These are phyloP conservation scores for Trichodelitschia bisporula DNA, from an alignment of 495 filamentous ascomycete species.

Conservation along the genomic window DNA sequence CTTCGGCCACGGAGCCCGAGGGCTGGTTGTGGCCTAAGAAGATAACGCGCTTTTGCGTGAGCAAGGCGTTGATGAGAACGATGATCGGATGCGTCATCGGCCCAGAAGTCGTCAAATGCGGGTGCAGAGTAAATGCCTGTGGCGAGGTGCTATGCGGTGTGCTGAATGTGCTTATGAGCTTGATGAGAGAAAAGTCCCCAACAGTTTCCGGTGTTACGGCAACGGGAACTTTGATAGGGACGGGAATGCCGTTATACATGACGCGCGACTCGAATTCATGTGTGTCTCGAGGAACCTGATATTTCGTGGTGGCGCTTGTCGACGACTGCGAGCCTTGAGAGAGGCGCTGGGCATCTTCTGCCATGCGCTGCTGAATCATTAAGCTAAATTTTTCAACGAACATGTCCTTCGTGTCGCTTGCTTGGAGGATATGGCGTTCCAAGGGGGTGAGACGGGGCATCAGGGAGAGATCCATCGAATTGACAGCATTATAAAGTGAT, in stretches of 20 bases:
- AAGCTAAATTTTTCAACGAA: constrained; percentile 95
- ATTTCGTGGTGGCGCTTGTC: constrained; percentile 17
- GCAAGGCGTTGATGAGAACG: constrained; percentile 52
- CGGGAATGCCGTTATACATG: constrained; percentile 80
- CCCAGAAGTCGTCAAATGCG: constrained; percentile 83
- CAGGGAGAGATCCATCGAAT: constrained; percentile 85
- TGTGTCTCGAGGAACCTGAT: constrained; percentile 66
- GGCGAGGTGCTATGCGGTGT: constrained; percentile 52
- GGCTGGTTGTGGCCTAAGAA: constrained; percentile 90
- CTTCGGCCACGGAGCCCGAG: constrained; percentile 83
- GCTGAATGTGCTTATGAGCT: constrained; percentile 85
- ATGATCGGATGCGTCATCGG: constrained; percentile 55
- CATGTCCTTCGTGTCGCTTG: constrained; percentile 81
- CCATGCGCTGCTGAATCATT: constrained; percentile 52
- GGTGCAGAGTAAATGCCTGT: constrained; percentile 68
- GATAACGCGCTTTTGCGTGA: constrained; percentile 90
- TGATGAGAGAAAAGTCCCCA: constrained; percentile 91
- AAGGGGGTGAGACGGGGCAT: constrained; percentile 71
- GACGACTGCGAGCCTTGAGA: constrained; percentile 11
- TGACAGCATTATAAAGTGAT: constrained; percentile 73
- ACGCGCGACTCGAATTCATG: constrained; percentile 93
- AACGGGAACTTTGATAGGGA: constrained; percentile 86
- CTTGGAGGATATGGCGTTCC: constrained; percentile 67
- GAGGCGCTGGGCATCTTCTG: constrained; percentile 19
- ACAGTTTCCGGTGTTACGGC: constrained; percentile 88